Evolutionary conservation across 164 flowering plant species (phyloP), one percentile per base, ranked within the genome.

Genomic region (Macadamia tetraphylla): DNA sequence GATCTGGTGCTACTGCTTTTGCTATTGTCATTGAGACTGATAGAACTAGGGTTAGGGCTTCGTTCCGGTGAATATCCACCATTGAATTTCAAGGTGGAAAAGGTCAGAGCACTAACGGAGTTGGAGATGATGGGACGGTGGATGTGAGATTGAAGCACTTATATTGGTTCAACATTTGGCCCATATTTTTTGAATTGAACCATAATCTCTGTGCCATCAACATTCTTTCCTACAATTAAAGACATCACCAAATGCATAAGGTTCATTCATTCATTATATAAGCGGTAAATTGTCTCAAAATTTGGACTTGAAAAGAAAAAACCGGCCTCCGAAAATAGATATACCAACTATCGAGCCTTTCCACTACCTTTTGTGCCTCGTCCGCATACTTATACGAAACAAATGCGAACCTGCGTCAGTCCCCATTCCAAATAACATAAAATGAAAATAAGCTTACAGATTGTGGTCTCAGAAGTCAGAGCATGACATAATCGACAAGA

Each of bases 131-230:
- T 78, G 57, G 85, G 78, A 14, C 90, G 87, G 77, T 68, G 75
- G 29, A 81, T 70, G 44, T 87, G 87, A 12, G 89, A 66, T 67
- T 87, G 87, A 67, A 88, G 83, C 82, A 71, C 88, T 76, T 70
- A 88, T 91, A 88, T 88, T 56, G 76, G 73, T 69, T 88, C 94
- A 0, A 89, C 94, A 77, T 84, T 85, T 0, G 94, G 91, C 12
- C 94, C 91, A 66, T 86, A 88, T 64, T 88, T 88, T 0, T 91
- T 91, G 74, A 88, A 86, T 53, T 88, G 94, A 78, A 88, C 94
- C 87, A 83, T 85, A 49, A 86, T 86, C 60, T 88, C 88, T 64
- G 91, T 76, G 1, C 89, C 89, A 81, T 88, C 89, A 65, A 88
- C 91, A 65, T 75, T 81, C 63, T 81, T 82, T 62, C 93, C 93